A percentile compares a stretch with the other conserved stretches of the same genome.
phyloP scores from a whole-genome alignment of 352 stramenopile species.

The Phytophthora sojae region DNA sequence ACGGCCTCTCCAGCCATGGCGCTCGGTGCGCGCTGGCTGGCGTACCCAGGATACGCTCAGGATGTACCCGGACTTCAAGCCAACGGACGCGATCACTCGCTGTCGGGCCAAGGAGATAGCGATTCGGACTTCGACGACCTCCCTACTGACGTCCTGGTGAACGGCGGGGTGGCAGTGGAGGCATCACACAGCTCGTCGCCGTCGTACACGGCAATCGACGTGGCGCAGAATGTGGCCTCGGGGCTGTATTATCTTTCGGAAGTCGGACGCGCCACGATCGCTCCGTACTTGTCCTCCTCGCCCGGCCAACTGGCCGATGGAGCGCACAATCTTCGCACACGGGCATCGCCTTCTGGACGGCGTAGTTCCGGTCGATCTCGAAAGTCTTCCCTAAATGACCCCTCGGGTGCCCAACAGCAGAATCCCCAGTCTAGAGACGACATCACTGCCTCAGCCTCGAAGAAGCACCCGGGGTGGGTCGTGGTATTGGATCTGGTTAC shows the following conservation, averaged over 20 bases:
- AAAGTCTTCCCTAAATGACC: constrained; percentile 25
- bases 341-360: constrained; percentile 22
- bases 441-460: constrained; percentile 24
- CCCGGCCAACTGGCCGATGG: constrained; percentile 45
- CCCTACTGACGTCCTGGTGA: constrained; percentile 52
- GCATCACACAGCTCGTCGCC: constrained; percentile 42
- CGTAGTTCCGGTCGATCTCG: constrained; percentile 20
- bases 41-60: constrained; percentile 63
- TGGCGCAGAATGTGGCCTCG: constrained; percentile 89
- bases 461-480: constrained; percentile 62
- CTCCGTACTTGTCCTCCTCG: constrained; percentile 77
- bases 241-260: constrained; percentile 88
- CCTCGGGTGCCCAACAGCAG: constrained; percentile 9
- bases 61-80: constrained; percentile 13
- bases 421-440: constrained; percentile 22
- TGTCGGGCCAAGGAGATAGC: constrained; percentile 38
- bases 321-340: constrained; percentile 16
- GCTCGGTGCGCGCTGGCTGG: constrained; percentile 73
- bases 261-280: constrained; percentile 69
- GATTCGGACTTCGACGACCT: constrained; percentile 63
- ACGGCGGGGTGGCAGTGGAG: constrained; percentile 33
- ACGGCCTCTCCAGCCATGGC: constrained; percentile 70
- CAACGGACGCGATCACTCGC: constrained; percentile 30
- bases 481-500: constrained; percentile 74
- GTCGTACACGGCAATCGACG: constrained; percentile 79